These are phyloP conservation scores for Streptanthus diversifolius DNA, from an alignment of 345 rosid genomes.

Conservation along the genomic window DNA sequence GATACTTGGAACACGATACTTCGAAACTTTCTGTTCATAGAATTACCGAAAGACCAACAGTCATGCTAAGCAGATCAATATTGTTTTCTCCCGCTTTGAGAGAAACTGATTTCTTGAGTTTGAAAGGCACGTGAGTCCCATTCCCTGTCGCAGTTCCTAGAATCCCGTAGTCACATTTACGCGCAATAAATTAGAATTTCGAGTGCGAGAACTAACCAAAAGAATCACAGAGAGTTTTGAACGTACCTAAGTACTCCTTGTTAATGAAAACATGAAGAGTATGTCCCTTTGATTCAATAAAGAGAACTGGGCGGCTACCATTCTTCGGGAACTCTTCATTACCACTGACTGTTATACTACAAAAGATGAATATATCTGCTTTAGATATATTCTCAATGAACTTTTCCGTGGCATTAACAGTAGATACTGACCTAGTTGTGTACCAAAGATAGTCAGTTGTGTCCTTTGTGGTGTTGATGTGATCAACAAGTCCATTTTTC, in stretches of 20 bases:
- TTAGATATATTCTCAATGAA: conserved; percentile 2
- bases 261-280: conserved; percentile 85
- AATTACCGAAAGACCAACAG: conserved; percentile 83
- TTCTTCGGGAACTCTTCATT: conserved; percentile 59
- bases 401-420: neutral
- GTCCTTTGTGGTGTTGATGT: conserved; percentile 77
- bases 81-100: conserved; percentile 77
- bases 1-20: neutral
- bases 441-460: conserved; percentile 95
- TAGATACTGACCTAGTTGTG: conserved; percentile 69
- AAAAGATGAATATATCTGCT: conserved; percentile 17
- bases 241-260: conserved; percentile 58
- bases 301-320: conserved; percentile 54
- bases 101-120: conserved; percentile 50
- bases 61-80: conserved; percentile 75
- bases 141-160: conserved; percentile 76
- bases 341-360: conserved; percentile 54
- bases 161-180: conserved; percentile 14
- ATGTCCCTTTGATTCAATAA: conserved; percentile 89
- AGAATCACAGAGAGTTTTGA: conserved; percentile 3
- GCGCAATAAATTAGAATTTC: neutral
- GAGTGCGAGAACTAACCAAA: neutral
- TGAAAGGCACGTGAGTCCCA: conserved; percentile 63
- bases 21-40: neutral
- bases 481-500: conserved; percentile 64